Conservation (phyloP, 164 flowering plant species). For the Magnolia sinica region DNA sequence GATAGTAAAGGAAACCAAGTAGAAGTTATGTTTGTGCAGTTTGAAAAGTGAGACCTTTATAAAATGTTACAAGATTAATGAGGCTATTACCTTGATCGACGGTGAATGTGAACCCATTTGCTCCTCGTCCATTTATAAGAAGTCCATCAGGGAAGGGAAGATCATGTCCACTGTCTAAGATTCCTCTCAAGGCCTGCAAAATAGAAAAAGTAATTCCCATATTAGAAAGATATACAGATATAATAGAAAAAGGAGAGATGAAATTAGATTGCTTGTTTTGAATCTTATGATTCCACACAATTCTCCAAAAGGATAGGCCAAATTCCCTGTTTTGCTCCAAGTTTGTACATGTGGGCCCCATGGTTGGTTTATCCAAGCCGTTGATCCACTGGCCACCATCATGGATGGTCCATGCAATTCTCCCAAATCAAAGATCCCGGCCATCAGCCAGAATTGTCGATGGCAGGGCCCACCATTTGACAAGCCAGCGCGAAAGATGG, state of each 20-base stretch:
- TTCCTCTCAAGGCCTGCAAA: slow-evolving; percentile 46
- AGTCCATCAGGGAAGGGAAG: slow-evolving; percentile 91
- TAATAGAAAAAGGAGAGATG: neutral
- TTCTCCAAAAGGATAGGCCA: neutral
- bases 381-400: no score
- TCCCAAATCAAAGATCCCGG: no score
- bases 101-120: slow-evolving; percentile 76
- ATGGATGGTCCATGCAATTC: no score
- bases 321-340: neutral
- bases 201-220: neutral
- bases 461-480: neutral
- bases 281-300: neutral
- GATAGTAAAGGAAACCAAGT: neutral
- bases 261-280: neutral
- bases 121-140: slow-evolving; percentile 90
- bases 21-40: neutral
- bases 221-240: neutral
- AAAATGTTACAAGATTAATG: neutral
- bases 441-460: no score
- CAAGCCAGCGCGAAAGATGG: no score
- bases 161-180: slow-evolving; percentile 58
- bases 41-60: neutral
- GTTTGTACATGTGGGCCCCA: no score
- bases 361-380: no score
- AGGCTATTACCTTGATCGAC: slow-evolving; percentile 67